phyloP scores from a whole-genome alignment of 805 yeast genomes.

The Candida vaughaniae region DNA sequence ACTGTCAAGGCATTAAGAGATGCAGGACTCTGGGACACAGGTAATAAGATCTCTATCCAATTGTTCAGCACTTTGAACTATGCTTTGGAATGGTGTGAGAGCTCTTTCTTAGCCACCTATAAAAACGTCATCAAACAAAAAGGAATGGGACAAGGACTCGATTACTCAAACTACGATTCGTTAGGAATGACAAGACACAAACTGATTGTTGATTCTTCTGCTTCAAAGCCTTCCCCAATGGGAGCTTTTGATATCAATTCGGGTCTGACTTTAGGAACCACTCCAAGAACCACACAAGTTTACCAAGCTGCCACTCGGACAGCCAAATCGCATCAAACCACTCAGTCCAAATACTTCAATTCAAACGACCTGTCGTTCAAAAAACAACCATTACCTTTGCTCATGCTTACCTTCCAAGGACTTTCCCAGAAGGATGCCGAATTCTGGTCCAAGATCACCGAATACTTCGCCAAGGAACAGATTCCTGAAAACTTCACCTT shows the following conservation, averaged over 20 bases:
- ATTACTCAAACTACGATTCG: constrained; percentile 9
- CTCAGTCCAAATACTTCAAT: constrained; percentile 50
- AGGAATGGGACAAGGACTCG: constrained; percentile 3
- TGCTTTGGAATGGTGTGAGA: constrained; percentile 97
- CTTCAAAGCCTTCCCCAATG: constrained; percentile 10
- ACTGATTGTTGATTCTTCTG: constrained; percentile 9
- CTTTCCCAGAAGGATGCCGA: constrained; percentile 44
- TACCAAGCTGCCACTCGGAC: constrained; percentile 51
- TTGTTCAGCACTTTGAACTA: constrained; percentile 78
- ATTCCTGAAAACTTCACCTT: constrained; percentile 46
- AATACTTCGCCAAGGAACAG: constrained; percentile 48
- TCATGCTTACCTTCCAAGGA: constrained; percentile 65
- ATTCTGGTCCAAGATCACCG: constrained; percentile 66
- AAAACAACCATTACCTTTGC: constrained; percentile 60
- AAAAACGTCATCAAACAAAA: constrained; percentile 23
- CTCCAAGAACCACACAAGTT: constrained; percentile 55
- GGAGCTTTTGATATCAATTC: constrained; percentile 18
- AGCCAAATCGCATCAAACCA: constrained; percentile 39
- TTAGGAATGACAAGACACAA: constrained; percentile 16
- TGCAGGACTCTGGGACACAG: constrained; percentile 72
- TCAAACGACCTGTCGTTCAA: constrained; percentile 33
- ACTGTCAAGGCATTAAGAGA: constrained; percentile 73
- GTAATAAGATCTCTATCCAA: constrained; percentile 42
- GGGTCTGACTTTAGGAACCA: constrained; percentile 27
- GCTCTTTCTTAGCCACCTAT: constrained; percentile 71